phyloP scores from a whole-genome alignment of 2,329 filamentous ascomycete genomes.

The Teratosphaeria gauchensis region DNA sequence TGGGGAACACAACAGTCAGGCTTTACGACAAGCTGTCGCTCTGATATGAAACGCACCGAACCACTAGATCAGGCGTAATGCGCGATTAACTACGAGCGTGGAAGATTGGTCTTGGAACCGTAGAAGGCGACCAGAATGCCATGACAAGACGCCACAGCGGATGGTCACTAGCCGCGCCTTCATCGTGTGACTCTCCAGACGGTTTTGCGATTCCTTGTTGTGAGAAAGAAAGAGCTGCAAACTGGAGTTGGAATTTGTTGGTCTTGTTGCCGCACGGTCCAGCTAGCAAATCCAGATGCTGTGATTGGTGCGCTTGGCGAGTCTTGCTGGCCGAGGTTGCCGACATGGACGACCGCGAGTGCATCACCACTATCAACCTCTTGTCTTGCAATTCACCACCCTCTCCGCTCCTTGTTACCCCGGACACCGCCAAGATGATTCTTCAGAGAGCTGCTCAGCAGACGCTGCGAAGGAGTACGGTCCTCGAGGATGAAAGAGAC shows the following conservation, averaged over 20 bases:
- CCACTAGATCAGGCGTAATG: conserved; percentile 32
- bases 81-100: conserved; percentile 45
- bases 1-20: no score
- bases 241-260: neutral
- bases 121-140: conserved; percentile 14
- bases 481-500: neutral
- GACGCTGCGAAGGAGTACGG: conserved; percentile 28
- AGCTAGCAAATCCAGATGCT: neutral
- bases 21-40: conserved; percentile 28
- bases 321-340: conserved; percentile 2
- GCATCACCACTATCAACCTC: conserved; percentile 7
- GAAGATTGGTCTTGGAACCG: conserved; percentile 35
- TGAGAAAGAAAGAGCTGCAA: conserved; percentile 5
- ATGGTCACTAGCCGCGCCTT: conserved; percentile 23
- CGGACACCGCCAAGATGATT: conserved; percentile 30
- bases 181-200: conserved; percentile 21
- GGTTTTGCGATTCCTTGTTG: conserved; percentile 20
- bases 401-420: conserved; percentile 8
- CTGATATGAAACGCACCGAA: conserved; percentile 46
- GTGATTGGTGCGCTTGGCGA: conserved; percentile 10
- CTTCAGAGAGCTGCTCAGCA: conserved; percentile 36
- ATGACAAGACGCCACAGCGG: conserved; percentile 22
- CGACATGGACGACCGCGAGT: neutral
- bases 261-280: neutral
- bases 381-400: conserved; percentile 10